Evolutionary conservation across 2,329 filamentous ascomycete species (phyloP), one percentile per base, ranked within the genome.

Genomic region (Colletotrichum sp.): DNA sequence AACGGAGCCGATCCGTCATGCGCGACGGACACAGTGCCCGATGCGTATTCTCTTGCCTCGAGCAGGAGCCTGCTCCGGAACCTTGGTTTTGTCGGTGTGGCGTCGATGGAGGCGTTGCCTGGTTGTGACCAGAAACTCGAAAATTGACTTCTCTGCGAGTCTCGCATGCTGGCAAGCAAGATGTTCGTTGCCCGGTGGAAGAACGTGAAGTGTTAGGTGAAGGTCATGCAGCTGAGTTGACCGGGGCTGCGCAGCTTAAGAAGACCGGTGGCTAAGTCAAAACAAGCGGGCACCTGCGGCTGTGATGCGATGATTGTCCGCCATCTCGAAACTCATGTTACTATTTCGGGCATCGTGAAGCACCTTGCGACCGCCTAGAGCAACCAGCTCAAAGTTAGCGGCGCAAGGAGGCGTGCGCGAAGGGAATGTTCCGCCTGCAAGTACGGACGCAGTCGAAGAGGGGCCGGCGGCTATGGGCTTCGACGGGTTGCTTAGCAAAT

Each of bases 1-100:
- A 76, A 76, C 73, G 73, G 73, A 64, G 69, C 63, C 64, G 70
- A 69, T 73, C 70, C 70, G 71, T 76, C 49, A 73, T 76, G 73
- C 73, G 39, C 55, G 10, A 73, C 69, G 64, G 59, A 52, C 34
- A 26, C 64, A 69, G 72, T 63, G 72, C 62, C 69, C 49, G 52
- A 36, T 24, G 7, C 26, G 24, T 30, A 36, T 62, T 44, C 30
- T 57, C 34, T 34, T 74, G 66, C n/a, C 34, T 57, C 57, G 21
- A 59, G 34, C 18, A 63, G 55, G 44, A 62, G 30, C 49, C 13
- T 64, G 26, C 69, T 76, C 70, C 63, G 52, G 30, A 30, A 32
- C 21, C 24, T 24, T n/a, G 21, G n/a, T 10, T 36, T 65, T 62
- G 67, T 71, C 52, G 18, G 36, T 57, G 55, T 62, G 73, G 63